Conservation (phyloP, 148 eudicot genomes). For the Polygonum maritimum region DNA sequence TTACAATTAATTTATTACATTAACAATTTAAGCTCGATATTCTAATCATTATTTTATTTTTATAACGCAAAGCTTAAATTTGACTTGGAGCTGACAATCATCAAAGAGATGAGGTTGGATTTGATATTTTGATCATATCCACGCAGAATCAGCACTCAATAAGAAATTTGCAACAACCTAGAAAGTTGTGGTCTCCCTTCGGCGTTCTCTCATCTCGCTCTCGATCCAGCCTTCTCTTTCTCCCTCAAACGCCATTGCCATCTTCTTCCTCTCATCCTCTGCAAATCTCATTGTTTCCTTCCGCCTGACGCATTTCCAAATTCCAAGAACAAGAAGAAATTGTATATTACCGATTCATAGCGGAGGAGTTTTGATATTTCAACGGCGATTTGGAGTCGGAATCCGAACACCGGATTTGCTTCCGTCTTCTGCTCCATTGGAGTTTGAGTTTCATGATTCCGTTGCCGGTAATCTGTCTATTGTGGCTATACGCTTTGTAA, state of each 20-base stretch:
- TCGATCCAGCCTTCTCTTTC: neutral
- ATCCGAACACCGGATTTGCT: neutral
- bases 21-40: neutral
- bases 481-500: neutral
- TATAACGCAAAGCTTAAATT: neutral
- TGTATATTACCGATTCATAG: neutral
- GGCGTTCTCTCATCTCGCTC: slow-evolving; percentile 7
- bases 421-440: neutral
- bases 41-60: no score
- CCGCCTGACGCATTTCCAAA: slow-evolving; percentile 4
- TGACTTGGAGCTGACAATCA: neutral
- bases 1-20: neutral
- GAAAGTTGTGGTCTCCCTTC: slow-evolving; percentile 9
- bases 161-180: neutral
- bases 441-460: neutral
- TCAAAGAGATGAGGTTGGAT: slow-evolving; percentile 2
- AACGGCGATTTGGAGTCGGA: neutral
- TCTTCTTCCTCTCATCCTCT: slow-evolving; percentile 3
- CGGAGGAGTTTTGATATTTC: neutral
- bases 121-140: neutral
- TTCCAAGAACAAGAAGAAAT: neutral
- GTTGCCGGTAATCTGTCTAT: no score
- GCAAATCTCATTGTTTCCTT: neutral
- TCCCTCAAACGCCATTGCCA: slow-evolving; percentile 5
- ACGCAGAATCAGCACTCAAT: neutral